Evolutionary conservation across 169 alveolate species (phyloP).

Genomic region (Cyclospora cayetanensis): DNA sequence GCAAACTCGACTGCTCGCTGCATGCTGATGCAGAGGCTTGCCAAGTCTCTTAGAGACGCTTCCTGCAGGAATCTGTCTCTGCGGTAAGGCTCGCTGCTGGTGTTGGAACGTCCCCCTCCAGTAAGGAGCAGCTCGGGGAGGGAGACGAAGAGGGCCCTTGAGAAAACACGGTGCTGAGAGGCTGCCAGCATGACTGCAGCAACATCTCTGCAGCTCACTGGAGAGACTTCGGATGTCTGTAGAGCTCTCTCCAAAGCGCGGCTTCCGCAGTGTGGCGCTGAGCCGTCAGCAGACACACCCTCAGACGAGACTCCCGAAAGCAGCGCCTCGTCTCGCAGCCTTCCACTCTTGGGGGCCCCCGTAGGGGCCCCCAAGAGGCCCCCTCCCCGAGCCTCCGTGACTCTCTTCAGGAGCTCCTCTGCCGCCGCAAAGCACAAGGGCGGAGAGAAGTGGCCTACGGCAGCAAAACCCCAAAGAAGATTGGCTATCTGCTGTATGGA

Average conservation of each 20-base stretch:
- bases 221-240: background rate
- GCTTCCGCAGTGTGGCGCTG: no score
- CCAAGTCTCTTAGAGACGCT: slow-evolving; percentile 1
- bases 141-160: slow-evolving; percentile 23
- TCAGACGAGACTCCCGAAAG: no score
- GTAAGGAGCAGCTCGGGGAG: background rate
- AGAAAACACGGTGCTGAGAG: background rate
- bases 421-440: background rate
- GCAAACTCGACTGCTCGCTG: background rate
- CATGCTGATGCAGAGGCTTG: background rate
- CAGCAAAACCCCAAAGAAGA: slow-evolving; percentile 12
- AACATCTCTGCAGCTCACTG: background rate
- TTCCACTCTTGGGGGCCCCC: background rate
- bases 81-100: slow-evolving; percentile 13
- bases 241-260: no score
- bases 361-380: background rate
- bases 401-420: background rate
- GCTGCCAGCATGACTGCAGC: slow-evolving; percentile 14
- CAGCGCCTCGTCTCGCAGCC: no score
- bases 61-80: slow-evolving; percentile 3
- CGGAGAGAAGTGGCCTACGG: background rate
- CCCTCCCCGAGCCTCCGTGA: background rate
- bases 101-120: background rate
- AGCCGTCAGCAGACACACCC: no score
- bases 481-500: slow-evolving; percentile 8